Base-by-base conservation (phyloP, 805 yeast genomes). In the Candida nitratophila region DNA sequence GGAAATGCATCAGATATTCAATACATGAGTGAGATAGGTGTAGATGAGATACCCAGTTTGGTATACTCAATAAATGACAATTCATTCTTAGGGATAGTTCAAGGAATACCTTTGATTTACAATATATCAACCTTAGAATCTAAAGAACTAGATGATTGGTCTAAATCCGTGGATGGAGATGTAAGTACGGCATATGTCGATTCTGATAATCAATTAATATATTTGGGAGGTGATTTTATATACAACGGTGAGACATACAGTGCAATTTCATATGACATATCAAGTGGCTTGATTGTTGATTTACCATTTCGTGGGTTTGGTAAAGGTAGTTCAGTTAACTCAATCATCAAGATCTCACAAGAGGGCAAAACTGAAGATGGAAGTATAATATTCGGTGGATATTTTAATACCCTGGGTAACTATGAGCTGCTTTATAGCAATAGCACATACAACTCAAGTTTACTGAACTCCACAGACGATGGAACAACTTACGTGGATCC, bases 271-370 rank as follows among this genome's bases (percentile, higher is more conserved):
- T 91, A 86, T 71, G 73, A 86, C 61, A 55, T 65, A 15, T 50
- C 72, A 0, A 51, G 72, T 3, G 52, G 69, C 19, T 29, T 61
- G 2, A 62, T 86, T 34, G 41, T 55, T 2, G 57, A 72, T 9
- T 66, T 86, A 3, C 82, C 85, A 0, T 93, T 91, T 62, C 72
- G 74, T 26, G 98, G 98, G 0, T 88, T 91, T 57, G 81, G 80
- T 7, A 56, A 70, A 30, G 69, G 74, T 46, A 69, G 90, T 0
- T 47, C 53, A 0, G 75, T 93, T 14, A 77, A 80, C 48, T 68
- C 90, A 8, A 89, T 93, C 16, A 50, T 76, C 0, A 71, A 72
- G 47, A 56, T 77, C 35, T 61, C 63, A 30, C 63, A 63, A 30
- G 64, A 63, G 40, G 71, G 69, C 33, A 53, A 62, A 11, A 57